Evolutionary conservation across 305 asterid genomes (phyloP), one percentile per base, ranked within the genome.

Genomic region (Salvia sclarea): DNA sequence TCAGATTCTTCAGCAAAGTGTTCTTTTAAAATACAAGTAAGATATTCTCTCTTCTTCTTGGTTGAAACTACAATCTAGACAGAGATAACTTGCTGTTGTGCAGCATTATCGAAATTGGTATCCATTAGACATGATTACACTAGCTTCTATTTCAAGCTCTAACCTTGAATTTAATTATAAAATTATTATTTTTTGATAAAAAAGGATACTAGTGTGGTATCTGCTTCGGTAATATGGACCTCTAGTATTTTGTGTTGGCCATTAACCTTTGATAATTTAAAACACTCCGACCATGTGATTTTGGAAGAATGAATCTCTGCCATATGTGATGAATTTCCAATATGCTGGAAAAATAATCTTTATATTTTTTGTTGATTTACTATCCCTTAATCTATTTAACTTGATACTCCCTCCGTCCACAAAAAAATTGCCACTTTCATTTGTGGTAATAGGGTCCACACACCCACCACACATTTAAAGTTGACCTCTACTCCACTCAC

Each of bases 1-100:
- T 56, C 99, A 94, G 93, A 94, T 94, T 73, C 97, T 94, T 82
- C 99, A 91, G 70, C 99, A 94, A 80, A 89, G 92, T 71, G 94
- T 94, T 77, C 98, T 94, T 77, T 82, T 94, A 71, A 94, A 94
- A 81, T 88, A 94, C 84, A 94, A 91, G 99, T 94, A 84, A 81
- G 97, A 78, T 75, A 59, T 64, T 20, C 24, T 64, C 17, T 56
- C 64, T 58, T 38, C 20, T 21, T 41, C 18, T 59, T 59, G 33
- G 50, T 24, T 37, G 63, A 57, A 13, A 45, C 9, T 56, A 17
- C 62, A 24, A 48, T 49, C 55, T 25, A 44, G 44, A 22, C 53
- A 14, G 30, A 31, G 45, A 4, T 67, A 25, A 60, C 43, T 41
- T 37, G 50, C 43, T 25, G 64, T 22, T 56, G 37, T 13, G 8